Base-by-base conservation (phyloP, 352 stramenopile species). In the Globisporangium alternatum region DNA sequence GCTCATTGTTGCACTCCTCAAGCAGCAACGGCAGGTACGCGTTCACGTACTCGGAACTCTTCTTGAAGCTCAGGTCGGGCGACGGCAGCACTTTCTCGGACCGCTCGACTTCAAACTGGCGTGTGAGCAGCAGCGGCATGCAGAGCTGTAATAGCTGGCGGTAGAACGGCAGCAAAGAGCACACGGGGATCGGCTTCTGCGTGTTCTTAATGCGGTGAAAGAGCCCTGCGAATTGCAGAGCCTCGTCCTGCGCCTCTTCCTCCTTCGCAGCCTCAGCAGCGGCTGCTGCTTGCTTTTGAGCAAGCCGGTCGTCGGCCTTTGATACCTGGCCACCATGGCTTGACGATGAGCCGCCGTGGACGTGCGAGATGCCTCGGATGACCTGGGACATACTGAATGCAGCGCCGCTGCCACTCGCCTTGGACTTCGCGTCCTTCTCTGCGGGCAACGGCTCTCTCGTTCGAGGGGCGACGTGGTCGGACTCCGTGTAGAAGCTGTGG, bases 161-260 rank as follows among this genome's bases (percentile, higher is more conserved):
- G 61, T 93, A 96, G 73, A 96, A 96, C 45, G 88, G 88, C 28
- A 89, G 67, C 41, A 95, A 45, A 13, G 88, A 94, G 49, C 80
- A 90, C 17, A 72, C 70, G 5, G 81, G 70, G 48, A 91, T 83
- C 1, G 85, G 73, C 39, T 91, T 94, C 55, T 88, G 81, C 19
- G 85, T 91, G 22, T 78, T 81, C 56, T 93, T 93, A 64, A 96
- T 95, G 35, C 88, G 85, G 64, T 90, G 76, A 37, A 93, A 93
- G 3, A 92, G 68, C 8, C 78, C 73, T 10, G 86, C 82, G 30
- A 89, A 83, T 15, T 78, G 81, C 31, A 82, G 57, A 52, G 74
- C 69, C 15, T 66, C 58, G 60, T 86, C 75, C 21, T 88, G 74
- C 12, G 85, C 76, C n/a, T 83, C 70, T 21, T 89, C 74, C 2